Evolutionary conservation across 164 flowering plant species (phyloP), one percentile per base, ranked within the genome.

Genomic region (Vitis cinerea): DNA sequence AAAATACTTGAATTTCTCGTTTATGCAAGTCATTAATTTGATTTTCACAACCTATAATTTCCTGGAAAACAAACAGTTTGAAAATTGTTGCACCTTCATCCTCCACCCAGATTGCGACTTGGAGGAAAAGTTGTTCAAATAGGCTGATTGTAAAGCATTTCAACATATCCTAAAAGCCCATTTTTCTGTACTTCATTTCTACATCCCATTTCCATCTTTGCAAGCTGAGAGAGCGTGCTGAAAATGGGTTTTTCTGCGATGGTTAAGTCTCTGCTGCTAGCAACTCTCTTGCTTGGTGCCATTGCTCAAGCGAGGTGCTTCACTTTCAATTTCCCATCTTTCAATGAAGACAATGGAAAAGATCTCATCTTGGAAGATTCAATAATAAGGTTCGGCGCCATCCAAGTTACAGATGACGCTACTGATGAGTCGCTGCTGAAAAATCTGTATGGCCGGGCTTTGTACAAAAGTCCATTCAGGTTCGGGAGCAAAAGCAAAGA

Each of bases 341-440:
- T 81, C 65, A 7, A 7, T 0, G 50, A 60, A 0, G 56, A 12
- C 0, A 8, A 68, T 3, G 9, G 0, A 1, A 0, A 0, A 0
- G 14, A 68, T 1, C 29, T 81, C 30, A 50, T 60, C 29, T 1
- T 64, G 4, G 8, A 6, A 9, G 9, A 55, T 4, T 75, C 83
- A 2, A 0, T 37, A n/a, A 52, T 78, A 8, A 17, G 0, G 3
- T 0, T 2, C 0, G 29, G 7, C 1, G 79, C 79, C 23, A 64
- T 78, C 61, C 83, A 81, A 61, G 73, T 81, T 0, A 81, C 83
- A 0, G 31, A 47, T 1, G 77, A 81, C 63, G 64, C 62, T 19
- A 2, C 4, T 37, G 0, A 71, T 59, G 19, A n/a, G 3, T 5
- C 0, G n/a, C 6, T 44, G 44, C 2, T 58, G 3, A 2, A 44